phyloP scores from a whole-genome alignment of 768 basidiomycete genomes.

The Roridomyces roridus region DNA sequence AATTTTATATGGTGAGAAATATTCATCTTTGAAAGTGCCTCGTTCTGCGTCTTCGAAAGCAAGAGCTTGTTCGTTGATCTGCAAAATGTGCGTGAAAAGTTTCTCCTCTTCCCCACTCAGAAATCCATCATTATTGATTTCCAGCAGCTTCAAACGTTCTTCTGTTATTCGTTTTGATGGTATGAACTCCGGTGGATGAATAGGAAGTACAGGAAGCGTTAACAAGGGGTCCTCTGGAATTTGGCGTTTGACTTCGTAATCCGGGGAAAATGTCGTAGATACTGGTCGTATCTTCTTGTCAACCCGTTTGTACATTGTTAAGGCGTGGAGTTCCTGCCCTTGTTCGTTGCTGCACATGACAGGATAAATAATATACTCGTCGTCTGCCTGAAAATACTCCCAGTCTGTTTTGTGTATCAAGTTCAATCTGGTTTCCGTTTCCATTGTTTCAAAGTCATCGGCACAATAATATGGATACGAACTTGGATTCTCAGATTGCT shows the following conservation, averaged over 20 bases:
- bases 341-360: not conserved
- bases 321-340: too few species aligned
- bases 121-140: conserved; percentile 29
- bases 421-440: too few species aligned
- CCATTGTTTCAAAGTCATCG: not conserved
- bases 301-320: conserved; percentile 28
- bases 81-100: not conserved
- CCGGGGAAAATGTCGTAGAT: conserved; percentile 22
- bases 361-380: not conserved
- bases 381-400: not conserved
- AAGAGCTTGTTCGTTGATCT: not conserved
- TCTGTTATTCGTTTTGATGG: conserved; percentile 17
- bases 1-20: conserved; percentile 29
- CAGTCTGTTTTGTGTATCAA: not conserved
- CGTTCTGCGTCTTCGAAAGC: conserved; percentile 21
- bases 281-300: conserved; percentile 26
- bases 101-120: conserved; percentile 30
- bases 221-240: conserved; percentile 33
- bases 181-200: conserved; percentile 26
- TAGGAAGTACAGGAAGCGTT: conserved; percentile 16
- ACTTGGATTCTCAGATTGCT: not conserved
- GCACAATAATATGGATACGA: not conserved
- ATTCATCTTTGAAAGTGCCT: conserved; percentile 30
- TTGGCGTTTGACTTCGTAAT: conserved; percentile 18
- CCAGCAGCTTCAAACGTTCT: conserved; percentile 24